Percentiles rank a stretch among this genome's conserved stretches.
These are phyloP conservation scores for Primulina tabacum DNA, from an alignment of 257 asterid species.

Conservation along the genomic window DNA sequence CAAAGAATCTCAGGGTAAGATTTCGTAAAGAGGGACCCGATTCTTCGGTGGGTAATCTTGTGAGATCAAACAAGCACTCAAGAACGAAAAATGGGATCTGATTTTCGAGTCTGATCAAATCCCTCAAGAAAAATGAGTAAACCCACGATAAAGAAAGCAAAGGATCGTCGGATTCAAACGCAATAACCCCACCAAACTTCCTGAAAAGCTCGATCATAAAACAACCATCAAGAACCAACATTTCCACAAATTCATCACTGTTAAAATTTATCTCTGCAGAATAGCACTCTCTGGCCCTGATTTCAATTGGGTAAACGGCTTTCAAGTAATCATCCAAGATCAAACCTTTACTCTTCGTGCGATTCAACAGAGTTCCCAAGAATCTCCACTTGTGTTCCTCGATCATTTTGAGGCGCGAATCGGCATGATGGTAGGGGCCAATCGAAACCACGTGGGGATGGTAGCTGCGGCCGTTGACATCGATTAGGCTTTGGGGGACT, in stretches of 20 bases:
- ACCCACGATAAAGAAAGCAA: constrained; percentile 69
- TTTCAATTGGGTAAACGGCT: constrained; percentile 57
- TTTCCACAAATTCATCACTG: constrained; percentile 63
- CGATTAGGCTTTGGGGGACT: constrained; percentile 64
- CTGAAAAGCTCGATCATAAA: constrained; percentile 71
- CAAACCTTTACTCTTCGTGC: constrained; percentile 33
- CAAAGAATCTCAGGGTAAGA: constrained; percentile 54
- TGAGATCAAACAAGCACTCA: constrained; percentile 51
- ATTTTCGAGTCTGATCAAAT: constrained; percentile 70
- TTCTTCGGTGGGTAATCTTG: constrained; percentile 34
- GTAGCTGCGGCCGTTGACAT: constrained; percentile 62
- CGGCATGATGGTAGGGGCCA: constrained; percentile 87
- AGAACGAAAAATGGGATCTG: constrained; percentile 82
- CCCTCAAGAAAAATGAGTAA: constrained; percentile 56
- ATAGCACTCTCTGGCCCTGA: constrained; percentile 63
- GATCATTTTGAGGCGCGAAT: constrained; percentile 57
- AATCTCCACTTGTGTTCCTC: constrained; percentile 93
- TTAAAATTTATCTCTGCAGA: constrained; percentile 35
- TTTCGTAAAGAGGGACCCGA: constrained; percentile 39
- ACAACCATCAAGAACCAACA: constrained; percentile 86
- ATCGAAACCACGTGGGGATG: constrained; percentile 68
- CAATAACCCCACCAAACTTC: constrained; percentile 51
- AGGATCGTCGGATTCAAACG: constrained; percentile 67
- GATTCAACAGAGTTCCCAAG: constrained; percentile 45
- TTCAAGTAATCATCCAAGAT: constrained; percentile 40